Percentiles rank a stretch among this genome's conserved stretches.
phyloP scores from a whole-genome alignment of 306 rosid genomes.

The Cucurbita pepo region DNA sequence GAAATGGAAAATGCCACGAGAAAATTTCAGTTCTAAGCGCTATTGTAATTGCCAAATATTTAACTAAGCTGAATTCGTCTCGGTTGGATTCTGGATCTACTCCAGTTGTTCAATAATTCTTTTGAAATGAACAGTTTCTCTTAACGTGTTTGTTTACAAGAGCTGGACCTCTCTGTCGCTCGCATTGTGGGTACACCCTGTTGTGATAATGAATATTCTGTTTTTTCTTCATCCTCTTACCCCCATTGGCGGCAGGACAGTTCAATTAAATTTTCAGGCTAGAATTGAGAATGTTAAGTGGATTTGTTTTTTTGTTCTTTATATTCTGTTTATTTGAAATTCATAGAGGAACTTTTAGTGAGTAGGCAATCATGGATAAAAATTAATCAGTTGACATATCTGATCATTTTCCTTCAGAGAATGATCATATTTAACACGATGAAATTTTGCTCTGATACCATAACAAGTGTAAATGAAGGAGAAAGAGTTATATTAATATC shows the following conservation, averaged over 20 bases:
- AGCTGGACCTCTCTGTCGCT: neutral
- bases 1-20: neutral
- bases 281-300: neutral
- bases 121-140: neutral
- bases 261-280: neutral
- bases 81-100: neutral
- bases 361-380: neutral
- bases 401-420: neutral
- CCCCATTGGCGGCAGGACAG: neutral
- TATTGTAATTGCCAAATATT: neutral
- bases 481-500: too few species aligned
- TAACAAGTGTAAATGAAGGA: too few species aligned
- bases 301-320: neutral
- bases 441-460: too few species aligned
- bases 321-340: neutral
- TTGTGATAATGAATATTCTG: neutral
- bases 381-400: neutral
- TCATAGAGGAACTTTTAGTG: neutral
- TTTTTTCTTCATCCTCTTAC: neutral
- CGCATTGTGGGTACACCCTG: neutral
- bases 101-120: neutral
- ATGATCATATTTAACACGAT: neutral
- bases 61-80: neutral
- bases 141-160: neutral
- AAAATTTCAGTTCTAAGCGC: neutral